These are phyloP conservation scores for Immersiella caudata DNA, from an alignment of 495 filamentous ascomycete genomes.

Conservation along the genomic window DNA sequence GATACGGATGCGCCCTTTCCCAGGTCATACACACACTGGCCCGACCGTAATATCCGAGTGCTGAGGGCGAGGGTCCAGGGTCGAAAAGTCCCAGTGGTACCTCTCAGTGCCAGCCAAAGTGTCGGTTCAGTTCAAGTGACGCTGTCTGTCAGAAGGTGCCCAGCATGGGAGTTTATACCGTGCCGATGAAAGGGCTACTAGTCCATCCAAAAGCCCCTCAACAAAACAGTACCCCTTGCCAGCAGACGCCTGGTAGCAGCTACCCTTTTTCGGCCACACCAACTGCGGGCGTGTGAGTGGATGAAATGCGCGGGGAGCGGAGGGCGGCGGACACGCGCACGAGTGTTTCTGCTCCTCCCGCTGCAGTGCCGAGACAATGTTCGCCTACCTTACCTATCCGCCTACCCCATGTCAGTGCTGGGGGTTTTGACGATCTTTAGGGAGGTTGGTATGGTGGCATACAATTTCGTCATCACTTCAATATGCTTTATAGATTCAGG, in stretches of 20 bases:
- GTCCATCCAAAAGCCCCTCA: too few relatives aligned
- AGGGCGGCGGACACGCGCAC: neutral
- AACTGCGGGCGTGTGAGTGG: neutral
- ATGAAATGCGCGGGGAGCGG: neutral
- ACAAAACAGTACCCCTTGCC: neutral
- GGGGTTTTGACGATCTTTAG: too few relatives aligned
- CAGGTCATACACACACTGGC: neutral
- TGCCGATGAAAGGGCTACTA: neutral
- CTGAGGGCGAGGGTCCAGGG: neutral
- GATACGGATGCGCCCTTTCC: neutral
- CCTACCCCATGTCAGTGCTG: neutral
- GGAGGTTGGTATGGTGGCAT: too few relatives aligned
- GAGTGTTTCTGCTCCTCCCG: neutral
- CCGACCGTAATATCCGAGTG: neutral
- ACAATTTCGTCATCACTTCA: too few relatives aligned
- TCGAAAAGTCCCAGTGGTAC: neutral
- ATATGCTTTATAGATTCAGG: too few relatives aligned
- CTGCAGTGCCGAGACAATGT: neutral
- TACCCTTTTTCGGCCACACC: neutral
- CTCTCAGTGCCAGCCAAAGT: neutral
- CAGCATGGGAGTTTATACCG: too few relatives aligned
- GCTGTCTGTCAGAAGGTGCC: neutral
- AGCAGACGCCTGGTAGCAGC: neutral
- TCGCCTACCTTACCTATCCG: neutral
- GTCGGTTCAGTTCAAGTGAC: neutral